Conservation (phyloP, 192 early-diverging fungal species). For the Coemansia sp. region DNA sequence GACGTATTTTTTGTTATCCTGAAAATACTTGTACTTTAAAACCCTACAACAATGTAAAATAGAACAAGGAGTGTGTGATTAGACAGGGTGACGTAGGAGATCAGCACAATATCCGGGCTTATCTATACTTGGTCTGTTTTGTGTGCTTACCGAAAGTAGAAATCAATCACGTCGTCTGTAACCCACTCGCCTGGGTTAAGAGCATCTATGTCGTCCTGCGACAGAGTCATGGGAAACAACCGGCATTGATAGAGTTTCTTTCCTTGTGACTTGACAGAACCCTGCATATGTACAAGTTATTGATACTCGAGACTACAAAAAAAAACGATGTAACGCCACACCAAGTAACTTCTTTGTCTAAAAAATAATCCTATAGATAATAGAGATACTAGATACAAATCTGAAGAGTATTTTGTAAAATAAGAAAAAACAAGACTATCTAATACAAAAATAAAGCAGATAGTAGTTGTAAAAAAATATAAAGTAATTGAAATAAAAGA, state of each 20-base stretch:
- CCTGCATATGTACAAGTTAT: neutral
- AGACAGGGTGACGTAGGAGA: too few species aligned
- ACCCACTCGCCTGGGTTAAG: constrained; percentile 44
- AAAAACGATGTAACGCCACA: too few species aligned
- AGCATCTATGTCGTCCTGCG: constrained; percentile 34
- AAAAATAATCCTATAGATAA: too few species aligned
- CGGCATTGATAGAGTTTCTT: constrained; percentile 8
- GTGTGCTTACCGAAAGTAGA: constrained; percentile 34
- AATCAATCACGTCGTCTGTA: constrained; percentile 48
- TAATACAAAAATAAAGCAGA: too few species aligned
- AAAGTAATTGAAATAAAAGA: too few species aligned
- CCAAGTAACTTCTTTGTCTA: too few species aligned
- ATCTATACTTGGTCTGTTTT: neutral
- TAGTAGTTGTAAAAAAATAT: too few species aligned
- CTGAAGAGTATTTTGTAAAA: too few species aligned
- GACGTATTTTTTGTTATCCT: constrained; percentile 38
- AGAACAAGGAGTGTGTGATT: neutral
- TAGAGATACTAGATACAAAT: too few species aligned
- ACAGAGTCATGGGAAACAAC: constrained; percentile 36
- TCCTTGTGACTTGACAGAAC: neutral
- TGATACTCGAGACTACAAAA: too few species aligned
- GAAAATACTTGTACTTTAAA: constrained; percentile 43
- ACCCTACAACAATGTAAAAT: constrained; percentile 6
- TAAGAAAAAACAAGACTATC: too few species aligned
- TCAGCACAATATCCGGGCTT: too few species aligned